A percentile compares a stretch with the other conserved stretches of the same genome.
Conservation (phyloP, 1,139 yeast species). For the Maudiozyma humilis region DNA sequence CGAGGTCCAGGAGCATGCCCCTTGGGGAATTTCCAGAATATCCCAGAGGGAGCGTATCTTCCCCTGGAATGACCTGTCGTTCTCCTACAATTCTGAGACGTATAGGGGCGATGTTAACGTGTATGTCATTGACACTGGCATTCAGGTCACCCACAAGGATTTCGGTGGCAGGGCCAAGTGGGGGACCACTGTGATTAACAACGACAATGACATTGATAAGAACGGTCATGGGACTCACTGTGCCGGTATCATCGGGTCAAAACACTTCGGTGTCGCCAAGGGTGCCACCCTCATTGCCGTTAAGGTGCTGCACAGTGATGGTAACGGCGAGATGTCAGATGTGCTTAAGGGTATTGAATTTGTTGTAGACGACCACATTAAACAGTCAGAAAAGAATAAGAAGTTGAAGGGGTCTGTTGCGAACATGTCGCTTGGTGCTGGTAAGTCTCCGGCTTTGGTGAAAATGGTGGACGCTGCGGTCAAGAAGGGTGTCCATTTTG, state of each 20-base stretch:
- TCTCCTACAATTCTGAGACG: conserved; percentile 71
- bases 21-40: conserved; percentile 91
- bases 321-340: conserved; percentile 75
- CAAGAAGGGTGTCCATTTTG: conserved; percentile 69
- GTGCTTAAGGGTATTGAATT: conserved; percentile 74
- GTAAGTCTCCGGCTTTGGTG: conserved; percentile 72
- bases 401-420: conserved; percentile 81
- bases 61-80: conserved; percentile 36
- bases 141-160: conserved; percentile 70
- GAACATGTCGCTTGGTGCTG: conserved; percentile 87
- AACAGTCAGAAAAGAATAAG: conserved; percentile 42
- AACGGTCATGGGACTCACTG: conserved; percentile 89
- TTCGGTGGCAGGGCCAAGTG: conserved; percentile 88
- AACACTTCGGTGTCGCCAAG: conserved; percentile 71
- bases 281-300: conserved; percentile 68
- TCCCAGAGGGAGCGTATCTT: conserved; percentile 62
- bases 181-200: conserved; percentile 85
- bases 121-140: conserved; percentile 83
- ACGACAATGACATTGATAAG: conserved; percentile 78
- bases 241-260: conserved; percentile 77
- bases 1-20: conserved; percentile 59
- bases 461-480: conserved; percentile 79
- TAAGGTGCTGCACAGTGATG: conserved; percentile 67
- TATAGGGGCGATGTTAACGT: conserved; percentile 40
- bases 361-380: conserved; percentile 62